These are phyloP conservation scores for Metarhizium humberi DNA, from an alignment of 2,329 filamentous ascomycete species.

Conservation along the genomic window DNA sequence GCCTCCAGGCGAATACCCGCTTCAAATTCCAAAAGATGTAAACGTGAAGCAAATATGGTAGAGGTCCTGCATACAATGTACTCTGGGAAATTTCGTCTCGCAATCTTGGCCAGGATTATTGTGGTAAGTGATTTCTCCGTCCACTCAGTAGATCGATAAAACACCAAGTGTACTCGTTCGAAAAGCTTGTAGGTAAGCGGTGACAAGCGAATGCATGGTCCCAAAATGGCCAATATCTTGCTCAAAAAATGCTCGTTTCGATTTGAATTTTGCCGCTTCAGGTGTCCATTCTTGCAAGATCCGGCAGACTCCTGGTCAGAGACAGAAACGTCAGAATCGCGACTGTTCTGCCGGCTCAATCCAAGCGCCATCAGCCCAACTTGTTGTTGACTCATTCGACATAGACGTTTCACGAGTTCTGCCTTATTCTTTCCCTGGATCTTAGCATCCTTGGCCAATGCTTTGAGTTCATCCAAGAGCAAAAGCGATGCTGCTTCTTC, in stretches of 20 bases:
- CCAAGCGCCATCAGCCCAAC: conserved; percentile 62
- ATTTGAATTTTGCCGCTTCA: conserved; percentile 37
- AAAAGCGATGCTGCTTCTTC: conserved; percentile 78
- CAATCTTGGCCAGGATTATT: conserved; percentile 87
- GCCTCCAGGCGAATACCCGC: conserved; percentile 74
- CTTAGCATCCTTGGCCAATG: conserved; percentile 75
- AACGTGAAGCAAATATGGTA: conserved; percentile 76
- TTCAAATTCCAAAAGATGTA: conserved; percentile 78
- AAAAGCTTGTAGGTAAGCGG: conserved; percentile 68
- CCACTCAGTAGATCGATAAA: conserved; percentile 94
- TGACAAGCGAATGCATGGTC: conserved; percentile 76
- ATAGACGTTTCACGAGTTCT: conserved; percentile 66
- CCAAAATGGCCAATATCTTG: conserved; percentile 69
- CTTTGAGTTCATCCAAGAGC: conserved; percentile 79
- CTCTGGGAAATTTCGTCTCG: conserved; percentile 74
- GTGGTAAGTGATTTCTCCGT: conserved; percentile 93
- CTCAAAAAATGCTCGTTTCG: conserved; percentile 64
- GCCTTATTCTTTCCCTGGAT: conserved; percentile 81
- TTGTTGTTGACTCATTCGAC: conserved; percentile 66
- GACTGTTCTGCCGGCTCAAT: conserved; percentile 54
- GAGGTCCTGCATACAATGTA: conserved; percentile 86
- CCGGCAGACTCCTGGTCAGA: conserved; percentile 25
- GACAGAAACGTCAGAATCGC: conserved; percentile 41
- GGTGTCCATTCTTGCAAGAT: conserved; percentile 6
- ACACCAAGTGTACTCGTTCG: conserved; percentile 88